Conservation (phyloP, 805 yeast genomes). For the Tetrapisispora pingtungensis region DNA sequence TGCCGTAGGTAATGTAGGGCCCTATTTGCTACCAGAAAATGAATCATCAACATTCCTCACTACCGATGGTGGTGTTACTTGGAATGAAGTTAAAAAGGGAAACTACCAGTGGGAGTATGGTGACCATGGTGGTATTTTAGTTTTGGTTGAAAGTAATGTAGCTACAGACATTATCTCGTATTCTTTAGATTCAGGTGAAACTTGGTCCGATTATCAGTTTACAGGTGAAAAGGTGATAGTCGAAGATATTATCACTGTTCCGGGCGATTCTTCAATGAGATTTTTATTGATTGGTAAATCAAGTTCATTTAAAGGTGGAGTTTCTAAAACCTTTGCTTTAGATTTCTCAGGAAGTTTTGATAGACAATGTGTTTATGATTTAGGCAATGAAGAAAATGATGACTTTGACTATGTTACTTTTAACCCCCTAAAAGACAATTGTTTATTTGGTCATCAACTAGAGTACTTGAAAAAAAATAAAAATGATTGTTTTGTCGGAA, state of each 20-base stretch:
- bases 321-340: constrained; percentile 40
- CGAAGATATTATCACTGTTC: constrained; percentile 76
- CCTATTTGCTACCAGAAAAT: constrained; percentile 35
- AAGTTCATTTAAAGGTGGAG: constrained; percentile 35
- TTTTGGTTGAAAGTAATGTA: constrained; percentile 51
- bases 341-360: constrained; percentile 46
- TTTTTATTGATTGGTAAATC: constrained; percentile 54
- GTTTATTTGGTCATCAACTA: constrained; percentile 65
- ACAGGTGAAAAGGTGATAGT: constrained; percentile 45
- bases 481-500: constrained; percentile 57
- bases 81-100: constrained; percentile 73
- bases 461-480: constrained; percentile 49
- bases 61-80: constrained; percentile 82
- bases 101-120: constrained; percentile 91
- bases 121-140: constrained; percentile 83
- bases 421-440: constrained; percentile 40
- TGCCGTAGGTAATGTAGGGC: constrained; percentile 92
- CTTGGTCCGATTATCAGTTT: constrained; percentile 64
- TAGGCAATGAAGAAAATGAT: constrained; percentile 34
- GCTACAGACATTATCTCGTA: constrained; percentile 50
- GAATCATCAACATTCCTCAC: constrained; percentile 67
- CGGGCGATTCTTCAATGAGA: constrained; percentile 78
- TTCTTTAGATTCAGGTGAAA: constrained; percentile 69
- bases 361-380: constrained; percentile 47
- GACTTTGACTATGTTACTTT: constrained; percentile 64